These are phyloP conservation scores for Pelagomonas calceolata DNA, from an alignment of 108 stramenopile genomes.

Conservation along the genomic window DNA sequence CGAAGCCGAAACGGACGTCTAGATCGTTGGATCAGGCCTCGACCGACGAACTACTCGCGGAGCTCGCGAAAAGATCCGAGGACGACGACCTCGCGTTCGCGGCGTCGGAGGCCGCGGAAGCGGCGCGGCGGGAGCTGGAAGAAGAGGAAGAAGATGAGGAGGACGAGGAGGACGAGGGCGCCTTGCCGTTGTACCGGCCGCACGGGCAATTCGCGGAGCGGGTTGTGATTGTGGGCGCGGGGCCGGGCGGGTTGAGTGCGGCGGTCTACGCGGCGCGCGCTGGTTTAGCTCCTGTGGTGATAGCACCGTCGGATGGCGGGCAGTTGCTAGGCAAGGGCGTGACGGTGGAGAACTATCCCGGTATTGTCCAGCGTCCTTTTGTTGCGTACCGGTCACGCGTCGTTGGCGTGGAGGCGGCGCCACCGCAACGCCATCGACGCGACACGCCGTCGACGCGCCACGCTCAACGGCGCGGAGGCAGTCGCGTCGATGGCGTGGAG, in stretches of 20 bases:
- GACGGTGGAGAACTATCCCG: constrained; percentile 88
- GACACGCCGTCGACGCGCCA: too few species aligned
- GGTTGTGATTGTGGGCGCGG: constrained; percentile 76
- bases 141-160: constrained; percentile 23
- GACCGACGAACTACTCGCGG: constrained; percentile 59
- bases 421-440: too few species aligned
- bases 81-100: constrained; percentile 63
- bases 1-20: constrained; percentile 11
- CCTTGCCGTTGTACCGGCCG: constrained; percentile 51
- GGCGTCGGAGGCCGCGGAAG: constrained; percentile 58
- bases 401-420: too few species aligned
- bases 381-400: too few species aligned
- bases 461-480: too few species aligned
- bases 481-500: too few species aligned
- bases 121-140: constrained; percentile 24
- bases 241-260: constrained; percentile 78
- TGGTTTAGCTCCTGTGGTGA: constrained; percentile 64
- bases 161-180: constrained; percentile 52
- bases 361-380: too few species aligned
- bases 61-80: constrained; percentile 65
- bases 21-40: constrained; percentile 66
- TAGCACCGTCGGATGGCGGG: constrained; percentile 75
- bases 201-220: constrained; percentile 53
- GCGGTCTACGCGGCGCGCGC: constrained; percentile 88
- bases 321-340: constrained; percentile 86